phyloP scores from a whole-genome alignment of 257 asterid species.

The Sherardia arvensis region DNA sequence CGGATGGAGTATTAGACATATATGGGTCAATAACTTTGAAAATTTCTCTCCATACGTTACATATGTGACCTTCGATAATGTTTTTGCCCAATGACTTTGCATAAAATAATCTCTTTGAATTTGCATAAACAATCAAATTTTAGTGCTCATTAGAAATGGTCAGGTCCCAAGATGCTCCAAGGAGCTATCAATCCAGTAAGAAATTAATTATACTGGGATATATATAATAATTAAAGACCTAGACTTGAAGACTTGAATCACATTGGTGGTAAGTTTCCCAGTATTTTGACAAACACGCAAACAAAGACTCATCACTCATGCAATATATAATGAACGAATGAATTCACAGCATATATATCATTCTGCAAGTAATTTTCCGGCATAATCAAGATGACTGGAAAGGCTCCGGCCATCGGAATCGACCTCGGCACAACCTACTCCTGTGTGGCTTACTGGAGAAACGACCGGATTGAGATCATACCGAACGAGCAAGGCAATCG shows the following conservation, averaged over 20 bases:
- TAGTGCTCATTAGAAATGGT: not conserved
- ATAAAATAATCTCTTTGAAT: not conserved
- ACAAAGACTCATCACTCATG: not conserved
- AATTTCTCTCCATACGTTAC: too few relatives aligned
- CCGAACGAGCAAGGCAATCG: not conserved
- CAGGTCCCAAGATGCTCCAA: not conserved
- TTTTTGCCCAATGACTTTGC: not conserved
- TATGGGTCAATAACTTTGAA: too few relatives aligned
- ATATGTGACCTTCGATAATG: too few relatives aligned
- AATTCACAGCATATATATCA: not conserved
- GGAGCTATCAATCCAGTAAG: not conserved
- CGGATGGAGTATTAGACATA: too few relatives aligned
- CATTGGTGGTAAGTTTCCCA: not conserved
- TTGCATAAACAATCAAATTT: too few relatives aligned
- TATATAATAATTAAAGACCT: too few relatives aligned
- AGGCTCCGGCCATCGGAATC: not conserved
- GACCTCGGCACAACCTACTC: not conserved
- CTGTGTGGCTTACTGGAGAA: not conserved
- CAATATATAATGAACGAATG: not conserved
- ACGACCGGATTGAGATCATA: not conserved
- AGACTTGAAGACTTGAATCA: not conserved
- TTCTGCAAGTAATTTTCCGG: not conserved
- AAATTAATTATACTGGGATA: not conserved
- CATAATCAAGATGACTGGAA: not conserved
- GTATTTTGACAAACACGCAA: not conserved